Conservation (phyloP, 495 filamentous ascomycete genomes). For the Talaromyces borbonicus region DNA sequence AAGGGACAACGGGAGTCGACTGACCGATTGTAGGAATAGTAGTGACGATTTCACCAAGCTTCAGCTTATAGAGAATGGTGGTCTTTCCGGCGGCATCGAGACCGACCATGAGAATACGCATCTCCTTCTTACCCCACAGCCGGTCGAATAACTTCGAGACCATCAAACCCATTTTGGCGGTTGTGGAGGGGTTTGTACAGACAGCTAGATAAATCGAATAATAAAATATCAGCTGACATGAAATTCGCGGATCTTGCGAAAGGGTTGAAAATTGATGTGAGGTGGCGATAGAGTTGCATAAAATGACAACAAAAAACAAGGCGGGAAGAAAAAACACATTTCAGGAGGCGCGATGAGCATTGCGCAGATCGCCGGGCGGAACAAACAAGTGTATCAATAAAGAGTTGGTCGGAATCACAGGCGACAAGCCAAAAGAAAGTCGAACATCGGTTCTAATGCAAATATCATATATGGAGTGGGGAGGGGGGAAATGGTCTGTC, state of each 20-base stretch:
- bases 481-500: constrained; percentile 10
- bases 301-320: constrained; percentile 2
- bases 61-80: constrained; percentile 99
- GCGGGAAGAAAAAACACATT: neutral
- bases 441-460: no score
- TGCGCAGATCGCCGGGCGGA: neutral
- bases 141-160: constrained; percentile 89
- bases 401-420: neutral
- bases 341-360: neutral
- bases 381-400: constrained; percentile 7
- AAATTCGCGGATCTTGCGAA: neutral
- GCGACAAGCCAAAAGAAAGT: constrained; percentile 1
- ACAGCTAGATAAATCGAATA: neutral
- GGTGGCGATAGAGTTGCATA: neutral
- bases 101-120: constrained; percentile 99
- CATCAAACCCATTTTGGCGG: constrained; percentile 83
- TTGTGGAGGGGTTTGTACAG: constrained; percentile 22
- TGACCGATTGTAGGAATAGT: constrained; percentile 99
- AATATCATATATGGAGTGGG: no score
- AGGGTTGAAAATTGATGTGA: constrained; percentile 1
- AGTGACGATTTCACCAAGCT: constrained; percentile 99
- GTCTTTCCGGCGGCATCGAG: constrained; percentile 99
- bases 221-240: neutral
- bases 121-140: constrained; percentile 99
- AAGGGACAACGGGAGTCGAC: constrained; percentile 30